phyloP scores from a whole-genome alignment of 192 early-diverging fungal genomes.

The Podochytrium sp. region DNA sequence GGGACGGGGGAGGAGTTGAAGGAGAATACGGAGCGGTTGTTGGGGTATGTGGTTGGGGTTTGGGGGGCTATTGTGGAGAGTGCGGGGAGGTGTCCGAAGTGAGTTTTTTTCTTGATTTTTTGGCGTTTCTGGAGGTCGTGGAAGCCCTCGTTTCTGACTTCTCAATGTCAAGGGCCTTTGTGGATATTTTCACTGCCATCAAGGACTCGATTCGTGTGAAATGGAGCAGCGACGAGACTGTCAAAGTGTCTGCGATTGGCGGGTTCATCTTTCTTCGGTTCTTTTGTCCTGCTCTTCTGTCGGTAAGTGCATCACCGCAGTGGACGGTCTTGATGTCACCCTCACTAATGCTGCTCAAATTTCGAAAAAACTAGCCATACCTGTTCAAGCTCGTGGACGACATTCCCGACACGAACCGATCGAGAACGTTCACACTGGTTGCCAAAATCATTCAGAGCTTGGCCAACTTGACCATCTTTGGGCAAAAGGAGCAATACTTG shows the following conservation, averaged over 20 bases:
- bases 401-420: slow-evolving; percentile 43
- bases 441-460: slow-evolving; percentile 64
- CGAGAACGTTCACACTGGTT: slow-evolving; percentile 56
- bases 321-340: too few relatives aligned
- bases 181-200: slow-evolving; percentile 17
- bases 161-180: slow-evolving; percentile 8
- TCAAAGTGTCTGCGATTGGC: slow-evolving; percentile 47
- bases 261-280: slow-evolving; percentile 65
- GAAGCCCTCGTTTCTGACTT: neutral
- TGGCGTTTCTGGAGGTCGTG: neutral
- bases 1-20: slow-evolving; percentile 36
- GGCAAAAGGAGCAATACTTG: slow-evolving; percentile 62
- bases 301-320: slow-evolving; percentile 24
- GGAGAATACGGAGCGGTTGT: slow-evolving; percentile 40
- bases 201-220: slow-evolving; percentile 4
- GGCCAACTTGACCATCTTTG: slow-evolving; percentile 61
- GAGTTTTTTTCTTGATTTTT: neutral
- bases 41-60: slow-evolving; percentile 33
- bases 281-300: slow-evolving; percentile 62
- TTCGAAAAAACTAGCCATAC: slow-evolving; percentile 43
- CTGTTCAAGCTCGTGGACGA: slow-evolving; percentile 51
- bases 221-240: neutral
- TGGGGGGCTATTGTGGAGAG: slow-evolving; percentile 48
- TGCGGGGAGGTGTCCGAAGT: slow-evolving; percentile 43
- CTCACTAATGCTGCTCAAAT: neutral